Base-by-base conservation (phyloP, 75 land plant species). In the Picea glauca region DNA sequence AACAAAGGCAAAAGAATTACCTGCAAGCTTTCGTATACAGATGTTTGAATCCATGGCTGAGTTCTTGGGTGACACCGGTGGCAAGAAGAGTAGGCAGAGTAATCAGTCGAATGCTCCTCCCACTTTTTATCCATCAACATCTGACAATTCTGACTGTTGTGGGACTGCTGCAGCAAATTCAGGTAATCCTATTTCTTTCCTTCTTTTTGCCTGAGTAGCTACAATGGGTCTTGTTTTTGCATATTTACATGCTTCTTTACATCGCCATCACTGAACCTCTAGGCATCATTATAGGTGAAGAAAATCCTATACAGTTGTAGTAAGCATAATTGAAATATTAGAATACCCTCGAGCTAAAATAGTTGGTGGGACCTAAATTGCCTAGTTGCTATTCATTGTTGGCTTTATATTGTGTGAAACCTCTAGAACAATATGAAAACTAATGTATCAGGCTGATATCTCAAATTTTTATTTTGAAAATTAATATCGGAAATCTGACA, bases 41-140 rank as follows among this genome's bases (percentile, higher is more conserved):
- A 76, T 83, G 66, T 83, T 80, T 80, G 85, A 83, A 7, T 62
- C 82, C 43, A 83, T 83, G 85, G 75, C 85, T 14, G 85, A 83
- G 70, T 83, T 83, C 56, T 58, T 83, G 70, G 84, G 85, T 73
- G 85, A 83, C 60, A 74, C 74, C n/a, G 50, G 50, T 18, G 40
- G 74, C 74, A 70, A 74, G 50, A 60, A 62, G 13, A 72, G 32
- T 1, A 35, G 80, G 38, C 80, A 59, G 31, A 35, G 78, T 14
- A 67, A 80, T 65, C 77, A 32, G 8, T 76, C 74, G 15, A 56
- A 12, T 13, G 31, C 31, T 26, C 33, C 68, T 4, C 17, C 32
- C 32, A 18, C 31, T 56, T 14, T 74, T 43, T 23, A 9, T 12
- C 33, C 72, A 15, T 67, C 72, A 33, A 30, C 64, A 30, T 76